These are phyloP conservation scores for Fomes fomentarius DNA, from an alignment of 1,284 basidiomycete species.

Conservation along the genomic window DNA sequence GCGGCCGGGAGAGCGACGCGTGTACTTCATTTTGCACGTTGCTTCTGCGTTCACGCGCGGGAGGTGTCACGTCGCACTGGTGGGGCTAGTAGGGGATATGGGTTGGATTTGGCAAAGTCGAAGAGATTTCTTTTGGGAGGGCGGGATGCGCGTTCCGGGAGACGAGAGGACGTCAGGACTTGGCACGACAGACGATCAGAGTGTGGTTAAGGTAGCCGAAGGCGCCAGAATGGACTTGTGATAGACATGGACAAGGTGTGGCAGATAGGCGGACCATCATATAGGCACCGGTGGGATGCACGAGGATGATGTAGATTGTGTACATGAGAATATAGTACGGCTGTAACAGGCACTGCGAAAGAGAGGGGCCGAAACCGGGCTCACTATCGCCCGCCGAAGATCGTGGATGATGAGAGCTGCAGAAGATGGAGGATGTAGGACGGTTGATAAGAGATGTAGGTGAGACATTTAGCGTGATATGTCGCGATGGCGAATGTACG, in stretches of 20 bases:
- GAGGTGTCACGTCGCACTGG: too few species aligned
- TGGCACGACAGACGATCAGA: not conserved
- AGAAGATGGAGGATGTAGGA: too few species aligned
- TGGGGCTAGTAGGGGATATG: too few species aligned
- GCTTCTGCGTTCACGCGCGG: too few species aligned
- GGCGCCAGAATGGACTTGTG: not conserved
- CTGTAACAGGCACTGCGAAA: slow-evolving; percentile 12
- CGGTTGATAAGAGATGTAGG: too few species aligned
- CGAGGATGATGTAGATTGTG: not conserved
- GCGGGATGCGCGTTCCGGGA: not conserved
- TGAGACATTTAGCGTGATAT: too few species aligned
- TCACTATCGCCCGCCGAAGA: not conserved
- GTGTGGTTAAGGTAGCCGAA: slow-evolving; percentile 14
- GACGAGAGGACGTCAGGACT: not conserved
- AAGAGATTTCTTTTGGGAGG: too few species aligned
- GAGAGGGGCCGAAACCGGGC: not conserved
- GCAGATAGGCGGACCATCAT: not conserved
- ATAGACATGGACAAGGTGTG: not conserved
- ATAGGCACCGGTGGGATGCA: not conserved
- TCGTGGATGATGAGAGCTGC: not conserved
- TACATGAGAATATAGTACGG: not conserved
- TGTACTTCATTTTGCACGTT: too few species aligned
- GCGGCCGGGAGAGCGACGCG: not conserved
- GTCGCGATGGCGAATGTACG: slow-evolving; percentile 7
- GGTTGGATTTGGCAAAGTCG: too few species aligned